phyloP scores from a whole-genome alignment of 495 filamentous ascomycete genomes.

The Mytilinidion resinicola region DNA sequence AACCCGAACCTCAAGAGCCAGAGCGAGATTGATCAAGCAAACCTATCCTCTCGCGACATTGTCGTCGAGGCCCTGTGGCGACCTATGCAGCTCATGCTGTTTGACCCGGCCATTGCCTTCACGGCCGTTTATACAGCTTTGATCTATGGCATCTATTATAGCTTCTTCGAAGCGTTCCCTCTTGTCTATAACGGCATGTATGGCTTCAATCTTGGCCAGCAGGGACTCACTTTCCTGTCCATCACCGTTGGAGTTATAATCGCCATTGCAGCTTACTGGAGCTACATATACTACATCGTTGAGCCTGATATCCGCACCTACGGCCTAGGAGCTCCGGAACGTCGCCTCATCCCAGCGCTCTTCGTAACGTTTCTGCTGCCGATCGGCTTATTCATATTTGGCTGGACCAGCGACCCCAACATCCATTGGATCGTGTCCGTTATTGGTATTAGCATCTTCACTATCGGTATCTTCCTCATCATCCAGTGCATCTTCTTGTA shows the following conservation, averaged over 20 bases:
- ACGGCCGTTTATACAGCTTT: conserved; percentile 56
- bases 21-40: conserved; percentile 38
- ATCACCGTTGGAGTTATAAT: conserved; percentile 53
- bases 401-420: conserved; percentile 49
- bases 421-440: conserved; percentile 59
- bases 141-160: conserved; percentile 63
- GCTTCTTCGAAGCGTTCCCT: conserved; percentile 69
- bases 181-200: conserved; percentile 62
- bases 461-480: conserved; percentile 44
- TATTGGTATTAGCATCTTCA: conserved; percentile 55
- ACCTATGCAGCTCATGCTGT: conserved; percentile 56
- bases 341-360: conserved; percentile 50
- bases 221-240: conserved; percentile 60
- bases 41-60: conserved; percentile 44
- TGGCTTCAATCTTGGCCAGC: conserved; percentile 53
- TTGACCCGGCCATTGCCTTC: conserved; percentile 58
- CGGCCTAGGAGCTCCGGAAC: conserved; percentile 47
- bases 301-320: conserved; percentile 44
- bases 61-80: conserved; percentile 54
- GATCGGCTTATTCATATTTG: conserved; percentile 58
- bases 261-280: conserved; percentile 46
- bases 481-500: conserved; percentile 63
- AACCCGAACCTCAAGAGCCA: conserved; percentile 30
- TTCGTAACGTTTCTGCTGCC: conserved; percentile 49
- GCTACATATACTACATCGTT: conserved; percentile 47